Evolutionary conservation across 148 eudicot genomes (phyloP).

Genomic region (Fagopyrum esculentum): DNA sequence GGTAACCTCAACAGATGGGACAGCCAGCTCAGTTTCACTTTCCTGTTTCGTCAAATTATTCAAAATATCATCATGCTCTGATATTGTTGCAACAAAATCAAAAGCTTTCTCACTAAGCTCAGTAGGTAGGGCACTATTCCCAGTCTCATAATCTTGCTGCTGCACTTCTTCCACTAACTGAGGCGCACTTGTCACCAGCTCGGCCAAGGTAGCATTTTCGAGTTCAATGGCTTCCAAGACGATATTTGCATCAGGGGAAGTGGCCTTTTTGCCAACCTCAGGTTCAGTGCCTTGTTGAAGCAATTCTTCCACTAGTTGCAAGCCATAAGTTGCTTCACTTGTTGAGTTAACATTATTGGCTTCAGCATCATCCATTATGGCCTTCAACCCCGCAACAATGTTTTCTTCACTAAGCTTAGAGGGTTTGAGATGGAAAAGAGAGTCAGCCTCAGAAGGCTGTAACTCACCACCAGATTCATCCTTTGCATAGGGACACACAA

Average conservation of each 20-base stretch:
- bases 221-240: not conserved
- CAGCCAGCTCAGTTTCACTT: not conserved
- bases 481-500: not conserved
- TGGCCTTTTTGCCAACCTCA: not conserved
- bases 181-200: not conserved
- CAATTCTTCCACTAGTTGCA: not conserved
- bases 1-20: not conserved
- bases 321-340: not conserved
- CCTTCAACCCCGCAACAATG: not conserved
- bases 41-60: not conserved
- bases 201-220: not conserved
- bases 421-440: not conserved
- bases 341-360: not conserved
- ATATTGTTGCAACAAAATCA: not conserved
- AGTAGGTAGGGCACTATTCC: not conserved
- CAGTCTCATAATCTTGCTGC: not conserved
- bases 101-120: not conserved
- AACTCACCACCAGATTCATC: constrained; percentile 4
- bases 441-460: not conserved
- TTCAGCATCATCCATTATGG: not conserved
- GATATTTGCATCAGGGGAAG: too few relatives aligned
- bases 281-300: not conserved
- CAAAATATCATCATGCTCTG: not conserved
- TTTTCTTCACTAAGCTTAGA: not conserved
- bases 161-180: not conserved